These are phyloP conservation scores for Lipomyces sp. DNA, from an alignment of 805 yeast genomes.

Conservation along the genomic window DNA sequence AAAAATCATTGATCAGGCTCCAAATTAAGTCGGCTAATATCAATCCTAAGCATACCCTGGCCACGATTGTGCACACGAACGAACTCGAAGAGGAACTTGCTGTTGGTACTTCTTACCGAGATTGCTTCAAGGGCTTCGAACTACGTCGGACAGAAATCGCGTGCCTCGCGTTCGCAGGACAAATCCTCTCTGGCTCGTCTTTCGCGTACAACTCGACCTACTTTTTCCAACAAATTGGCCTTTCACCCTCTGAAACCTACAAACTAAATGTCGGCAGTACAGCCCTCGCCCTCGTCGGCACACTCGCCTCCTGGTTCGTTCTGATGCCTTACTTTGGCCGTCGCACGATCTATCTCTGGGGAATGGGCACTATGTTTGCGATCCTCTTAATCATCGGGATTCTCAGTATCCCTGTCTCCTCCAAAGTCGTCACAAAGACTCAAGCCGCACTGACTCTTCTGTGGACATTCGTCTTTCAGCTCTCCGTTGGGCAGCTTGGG, in stretches of 20 bases:
- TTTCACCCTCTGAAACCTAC: slow-evolving; percentile 47
- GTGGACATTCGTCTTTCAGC: slow-evolving; percentile 55
- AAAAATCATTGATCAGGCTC: slow-evolving; percentile 11
- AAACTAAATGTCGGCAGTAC: slow-evolving; percentile 52
- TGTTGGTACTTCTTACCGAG: slow-evolving; percentile 25
- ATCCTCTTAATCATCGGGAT: slow-evolving; percentile 32
- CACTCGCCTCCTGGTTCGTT: slow-evolving; percentile 34
- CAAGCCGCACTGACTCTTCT: slow-evolving; percentile 45
- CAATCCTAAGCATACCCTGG: slow-evolving; percentile 8
- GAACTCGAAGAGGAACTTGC: slow-evolving; percentile 19
- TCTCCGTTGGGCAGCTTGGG: slow-evolving; percentile 53
- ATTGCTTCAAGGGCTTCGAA: slow-evolving; percentile 31
- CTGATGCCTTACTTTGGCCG: slow-evolving; percentile 41
- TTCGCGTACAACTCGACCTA: slow-evolving; percentile 49
- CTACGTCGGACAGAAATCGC: slow-evolving; percentile 38
- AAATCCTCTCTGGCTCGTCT: slow-evolving; percentile 48
- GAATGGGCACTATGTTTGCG: slow-evolving; percentile 20
- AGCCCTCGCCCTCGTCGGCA: slow-evolving; percentile 49
- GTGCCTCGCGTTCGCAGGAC: slow-evolving; percentile 48
- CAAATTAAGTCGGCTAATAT: slow-evolving; percentile 1
- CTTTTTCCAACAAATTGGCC: slow-evolving; percentile 54
- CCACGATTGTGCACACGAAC: slow-evolving; percentile 23
- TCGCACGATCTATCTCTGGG: slow-evolving; percentile 31
- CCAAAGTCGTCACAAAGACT: slow-evolving; percentile 5
- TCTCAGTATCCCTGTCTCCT: slow-evolving; percentile 25